Evolutionary conservation across 352 stramenopile species (phyloP).

Genomic region (Phytophthora palmivora): DNA sequence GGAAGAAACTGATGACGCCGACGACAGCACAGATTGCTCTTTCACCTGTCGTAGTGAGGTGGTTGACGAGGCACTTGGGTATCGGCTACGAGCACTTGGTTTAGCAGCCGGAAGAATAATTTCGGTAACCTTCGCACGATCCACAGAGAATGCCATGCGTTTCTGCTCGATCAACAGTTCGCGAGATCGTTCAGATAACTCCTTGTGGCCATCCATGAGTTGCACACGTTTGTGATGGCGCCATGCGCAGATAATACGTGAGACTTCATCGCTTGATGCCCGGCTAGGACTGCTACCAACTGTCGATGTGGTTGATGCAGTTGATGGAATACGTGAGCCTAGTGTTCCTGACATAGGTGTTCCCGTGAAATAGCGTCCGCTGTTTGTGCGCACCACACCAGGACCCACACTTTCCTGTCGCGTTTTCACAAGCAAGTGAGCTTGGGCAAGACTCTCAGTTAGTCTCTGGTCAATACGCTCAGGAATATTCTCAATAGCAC

Average conservation of each 20-base stretch:
- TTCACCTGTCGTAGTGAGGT: conserved; percentile 44
- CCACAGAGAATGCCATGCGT: conserved; percentile 84
- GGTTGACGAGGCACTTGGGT: conserved; percentile 56
- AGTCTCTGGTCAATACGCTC: conserved; percentile 85
- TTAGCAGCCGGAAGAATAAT: conserved; percentile 79
- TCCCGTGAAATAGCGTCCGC: conserved; percentile 45
- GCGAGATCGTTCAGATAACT: conserved; percentile 75
- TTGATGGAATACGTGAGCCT: conserved; percentile 58
- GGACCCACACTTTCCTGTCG: conserved; percentile 53
- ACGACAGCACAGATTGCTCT: conserved; percentile 47
- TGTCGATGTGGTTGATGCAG: conserved; percentile 47
- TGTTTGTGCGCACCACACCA: conserved; percentile 59
- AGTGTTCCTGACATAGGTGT: conserved; percentile 50
- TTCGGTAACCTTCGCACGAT: conserved; percentile 85
- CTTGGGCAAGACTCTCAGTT: conserved; percentile 74
- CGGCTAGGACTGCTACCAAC: conserved; percentile 66
- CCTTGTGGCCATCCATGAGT: conserved; percentile 90
- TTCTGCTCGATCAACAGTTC: conserved; percentile 90
- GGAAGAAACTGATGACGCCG: conserved; percentile 50
- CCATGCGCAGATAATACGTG: conserved; percentile 85
- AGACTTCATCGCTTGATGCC: conserved; percentile 72
- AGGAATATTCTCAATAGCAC: conserved; percentile 88
- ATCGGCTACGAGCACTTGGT: conserved; percentile 53
- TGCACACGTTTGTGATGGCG: conserved; percentile 88
- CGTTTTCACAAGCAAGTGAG: conserved; percentile 81